Percentiles rank a stretch among this genome's conserved stretches.
Evolutionary conservation across 2,329 filamentous ascomycete species (phyloP).

Genomic region (Colletotrichum spaethianum): DNA sequence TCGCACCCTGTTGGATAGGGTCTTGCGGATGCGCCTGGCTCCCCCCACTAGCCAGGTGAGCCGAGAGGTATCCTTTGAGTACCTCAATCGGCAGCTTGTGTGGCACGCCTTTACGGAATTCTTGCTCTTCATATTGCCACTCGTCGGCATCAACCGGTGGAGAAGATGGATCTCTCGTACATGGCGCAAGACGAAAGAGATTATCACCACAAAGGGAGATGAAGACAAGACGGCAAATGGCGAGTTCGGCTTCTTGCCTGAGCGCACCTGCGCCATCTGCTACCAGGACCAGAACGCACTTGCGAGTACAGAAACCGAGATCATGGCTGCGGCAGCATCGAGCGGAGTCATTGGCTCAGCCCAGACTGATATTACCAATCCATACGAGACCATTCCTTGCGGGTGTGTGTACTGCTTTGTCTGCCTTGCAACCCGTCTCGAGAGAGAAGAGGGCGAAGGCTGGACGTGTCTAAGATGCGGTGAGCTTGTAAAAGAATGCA

Average conservation of each 20-base stretch:
- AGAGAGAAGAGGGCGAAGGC: constrained; percentile 93
- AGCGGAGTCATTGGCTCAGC: constrained; percentile 89
- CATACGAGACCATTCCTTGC: constrained; percentile 91
- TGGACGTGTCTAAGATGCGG: constrained; percentile 94
- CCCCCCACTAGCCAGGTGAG: constrained; percentile 88
- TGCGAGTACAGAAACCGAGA: constrained; percentile 80
- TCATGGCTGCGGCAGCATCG: constrained; percentile 78
- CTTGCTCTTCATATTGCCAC: constrained; percentile 93
- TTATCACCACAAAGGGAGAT: constrained; percentile 65
- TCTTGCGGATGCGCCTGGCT: constrained; percentile 87
- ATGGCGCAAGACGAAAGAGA: constrained; percentile 85
- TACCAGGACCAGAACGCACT: constrained; percentile 91
- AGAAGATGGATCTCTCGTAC: constrained; percentile 87
- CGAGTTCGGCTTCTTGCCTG: constrained; percentile 88
- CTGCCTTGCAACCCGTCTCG: constrained; percentile 90
- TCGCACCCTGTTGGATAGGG: constrained; percentile 88
- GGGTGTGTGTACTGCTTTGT: constrained; percentile 97
- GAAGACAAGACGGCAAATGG: constrained; percentile 72
- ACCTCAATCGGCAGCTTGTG: constrained; percentile 95
- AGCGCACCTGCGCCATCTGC: constrained; percentile 96
- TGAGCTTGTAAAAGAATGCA: constrained; percentile 85
- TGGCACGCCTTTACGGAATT: constrained; percentile 99
- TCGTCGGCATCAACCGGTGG: constrained; percentile 97
- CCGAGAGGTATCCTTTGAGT: constrained; percentile 96
- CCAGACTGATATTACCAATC: constrained; percentile 95